Evolutionary conservation across 2,329 filamentous ascomycete genomes (phyloP), one percentile per base, ranked within the genome.

Genomic region (Talaromyces pinophilus): DNA sequence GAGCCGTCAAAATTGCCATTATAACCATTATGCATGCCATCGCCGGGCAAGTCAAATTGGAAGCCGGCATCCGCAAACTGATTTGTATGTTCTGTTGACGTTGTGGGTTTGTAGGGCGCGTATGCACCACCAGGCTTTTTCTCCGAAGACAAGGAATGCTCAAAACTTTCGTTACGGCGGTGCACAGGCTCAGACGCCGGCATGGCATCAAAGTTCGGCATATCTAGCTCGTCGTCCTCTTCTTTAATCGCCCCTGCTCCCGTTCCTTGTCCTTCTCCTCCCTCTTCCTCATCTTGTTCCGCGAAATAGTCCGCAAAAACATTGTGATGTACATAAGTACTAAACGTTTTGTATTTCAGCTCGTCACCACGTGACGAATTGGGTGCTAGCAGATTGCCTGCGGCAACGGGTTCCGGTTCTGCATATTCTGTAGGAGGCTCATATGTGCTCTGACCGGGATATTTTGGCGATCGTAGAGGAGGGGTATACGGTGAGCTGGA

Each of bases 41-140:
- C 55, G 40, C 42, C 38, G 2, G 86, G 88, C 84, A 93, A 90
- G 72, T 92, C 91, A 70, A 92, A 92, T 1, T 91, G 84, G 8
- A 90, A 90, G 2, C 87, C 83, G 71, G 91, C 76, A 68, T 80
- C 75, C 57, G 78, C 76, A 63, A 81, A 79, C 48, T 78, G 44
- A 79, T 83, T 73, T 78, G 85, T 64, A 78, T 84, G 67, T 80
- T 84, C 65, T 76, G 82, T 70, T 46, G 71, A 68, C 42, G 71
- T 72, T 67, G 59, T 69, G 30, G 75, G 77, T n/a, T 70, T 73
- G 69, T 78, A 80, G 1, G 78, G 72, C 10, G 77, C 69, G 62
- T 80, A 79, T 35, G 79, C 77, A 62, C 78, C 69, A 11, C 15
- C 25, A 7, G 42, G 55, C 44, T 50, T 59, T 17, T 33, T 50